Percentiles rank a stretch among this genome's conserved stretches.
phyloP scores from a whole-genome alignment of 106 monocot species.

The Dioscorea dumetorum region DNA sequence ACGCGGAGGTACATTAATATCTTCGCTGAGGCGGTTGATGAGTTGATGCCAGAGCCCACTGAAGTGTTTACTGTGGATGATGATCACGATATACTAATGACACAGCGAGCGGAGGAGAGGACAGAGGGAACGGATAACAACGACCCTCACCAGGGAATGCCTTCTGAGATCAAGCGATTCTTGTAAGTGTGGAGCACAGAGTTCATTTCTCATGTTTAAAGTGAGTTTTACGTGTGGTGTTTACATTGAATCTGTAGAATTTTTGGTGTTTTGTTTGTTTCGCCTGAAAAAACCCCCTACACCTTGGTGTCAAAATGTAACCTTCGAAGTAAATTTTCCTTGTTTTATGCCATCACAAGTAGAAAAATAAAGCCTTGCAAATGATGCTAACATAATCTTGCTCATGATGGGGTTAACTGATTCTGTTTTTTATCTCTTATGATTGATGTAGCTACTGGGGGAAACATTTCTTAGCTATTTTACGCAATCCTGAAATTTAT shows the following conservation, averaged over 20 bases:
- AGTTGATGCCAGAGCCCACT: conserved; percentile 85
- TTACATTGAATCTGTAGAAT: too few species aligned
- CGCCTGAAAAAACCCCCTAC: too few species aligned
- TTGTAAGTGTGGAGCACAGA: conserved; percentile 39
- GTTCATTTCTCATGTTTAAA: neutral
- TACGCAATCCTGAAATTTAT: neutral
- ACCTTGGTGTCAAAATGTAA: too few species aligned
- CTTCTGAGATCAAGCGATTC: conserved; percentile 87
- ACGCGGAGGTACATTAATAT: conserved; percentile 71
- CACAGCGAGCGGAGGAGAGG: conserved; percentile 78
- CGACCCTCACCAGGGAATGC: conserved; percentile 82
- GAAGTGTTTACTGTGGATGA: conserved; percentile 72
- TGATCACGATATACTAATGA: conserved; percentile 92
- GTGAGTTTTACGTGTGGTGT: neutral
- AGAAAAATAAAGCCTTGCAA: too few species aligned
- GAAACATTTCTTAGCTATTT: neutral
- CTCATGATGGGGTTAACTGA: too few species aligned
- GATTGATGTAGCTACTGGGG: too few species aligned
- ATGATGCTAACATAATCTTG: too few species aligned
- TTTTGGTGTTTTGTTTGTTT: too few species aligned
- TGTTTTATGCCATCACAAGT: too few species aligned
- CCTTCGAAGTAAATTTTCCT: too few species aligned
- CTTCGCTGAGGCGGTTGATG: conserved; percentile 78
- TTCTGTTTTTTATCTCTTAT: too few species aligned
- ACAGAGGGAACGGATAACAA: conserved; percentile 46